Evolutionary conservation across 116 monocot species (phyloP), one percentile per base, ranked within the genome.

Genomic region (Phalaenopsis hybrid): DNA sequence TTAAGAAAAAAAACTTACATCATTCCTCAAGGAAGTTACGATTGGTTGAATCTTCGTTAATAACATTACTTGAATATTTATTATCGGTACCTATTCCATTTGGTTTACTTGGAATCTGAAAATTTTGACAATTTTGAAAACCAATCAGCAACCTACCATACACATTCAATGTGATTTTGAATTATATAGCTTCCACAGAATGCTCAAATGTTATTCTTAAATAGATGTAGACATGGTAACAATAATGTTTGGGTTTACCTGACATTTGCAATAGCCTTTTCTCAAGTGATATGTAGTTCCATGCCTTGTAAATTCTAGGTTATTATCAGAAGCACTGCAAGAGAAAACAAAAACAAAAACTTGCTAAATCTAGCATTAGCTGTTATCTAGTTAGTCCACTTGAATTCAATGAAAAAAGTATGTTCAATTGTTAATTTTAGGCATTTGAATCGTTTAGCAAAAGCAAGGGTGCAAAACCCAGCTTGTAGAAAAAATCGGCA

Each of bases 11-110:
- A 6, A 7, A 13, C 88, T 89, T 89, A 94, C 94, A 90, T 94
- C 94, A 85, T 90, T 89, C 79, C 92, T 92, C 83, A 94, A 80
- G 17, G 90, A 94, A 83, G 77, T 48, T 81, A 76, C 86, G 88
- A 57, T 86, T 77, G 45, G 81, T 76, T 18, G 86, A 84, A 83
- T 67, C 34, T 46, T 61, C 82, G 20, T 25, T 74, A 20, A 31
- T 34, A 23, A 48, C 75, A 15, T 63, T 78, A 52, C 59, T 67
- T 59, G 84, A 81, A 74, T 81, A 50, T 78, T 82, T 82, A 83
- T 55, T 13, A 49, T 10, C 11, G 12, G 10, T 13, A 12, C 13
- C 52, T 52, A 52, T 11, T 13, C 52, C 52, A 52, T 52, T 52
- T 52, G 52, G 52, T 52, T 52, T 79, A 70, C 72, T 31, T 70